Evolutionary conservation across 768 basidiomycete genomes (phyloP).

Genomic region (Pilatotrama ljubarskyi): DNA sequence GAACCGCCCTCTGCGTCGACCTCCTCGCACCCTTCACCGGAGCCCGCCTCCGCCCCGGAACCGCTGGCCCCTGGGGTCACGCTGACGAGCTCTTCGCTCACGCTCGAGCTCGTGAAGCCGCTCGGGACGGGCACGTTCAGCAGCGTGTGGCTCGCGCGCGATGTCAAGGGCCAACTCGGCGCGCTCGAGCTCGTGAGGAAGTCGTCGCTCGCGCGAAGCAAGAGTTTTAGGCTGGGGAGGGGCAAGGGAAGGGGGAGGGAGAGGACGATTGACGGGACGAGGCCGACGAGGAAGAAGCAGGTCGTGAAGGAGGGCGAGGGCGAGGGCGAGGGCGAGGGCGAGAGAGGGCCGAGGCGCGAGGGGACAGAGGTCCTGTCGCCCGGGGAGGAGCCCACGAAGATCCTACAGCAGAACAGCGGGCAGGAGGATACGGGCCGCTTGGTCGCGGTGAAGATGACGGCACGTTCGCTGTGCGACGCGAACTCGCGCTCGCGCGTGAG

Average conservation of each 20-base stretch:
- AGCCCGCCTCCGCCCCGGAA: not conserved
- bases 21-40: not conserved
- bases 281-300: slow-evolving; percentile 17
- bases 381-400: slow-evolving; percentile 3
- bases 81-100: slow-evolving; percentile 17
- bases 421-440: slow-evolving; percentile 33
- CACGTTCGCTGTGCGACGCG: slow-evolving; percentile 43
- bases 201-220: slow-evolving; percentile 26
- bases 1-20: slow-evolving; percentile 13
- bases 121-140: slow-evolving; percentile 77
- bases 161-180: slow-evolving; percentile 23
- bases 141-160: slow-evolving; percentile 69
- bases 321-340: too few relatives aligned
- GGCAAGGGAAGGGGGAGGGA: not conserved
- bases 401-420: slow-evolving; percentile 4
- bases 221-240: slow-evolving; percentile 23
- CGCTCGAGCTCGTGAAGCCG: slow-evolving; percentile 49
- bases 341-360: not conserved
- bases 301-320: not conserved
- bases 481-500: slow-evolving; percentile 75
- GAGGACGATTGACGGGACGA: slow-evolving; percentile 18
- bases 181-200: slow-evolving; percentile 31
- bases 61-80: slow-evolving; percentile 13
- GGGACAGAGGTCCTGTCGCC: not conserved
- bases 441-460: slow-evolving; percentile 59